phyloP scores from a whole-genome alignment of 768 basidiomycete species.

The Tephrocybe rancida region DNA sequence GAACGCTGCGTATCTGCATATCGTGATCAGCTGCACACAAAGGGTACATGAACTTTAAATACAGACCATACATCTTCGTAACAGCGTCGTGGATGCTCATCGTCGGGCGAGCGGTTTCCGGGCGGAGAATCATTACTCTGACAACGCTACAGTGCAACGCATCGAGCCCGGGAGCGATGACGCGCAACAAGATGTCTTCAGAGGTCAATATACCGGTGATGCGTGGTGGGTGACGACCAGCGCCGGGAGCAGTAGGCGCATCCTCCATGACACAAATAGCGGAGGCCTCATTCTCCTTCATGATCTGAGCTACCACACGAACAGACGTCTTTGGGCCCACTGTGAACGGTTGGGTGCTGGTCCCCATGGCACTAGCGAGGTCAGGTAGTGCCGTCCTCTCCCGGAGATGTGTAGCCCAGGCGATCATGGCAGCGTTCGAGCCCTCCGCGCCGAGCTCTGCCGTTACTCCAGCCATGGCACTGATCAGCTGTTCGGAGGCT shows the following conservation, averaged over 20 bases:
- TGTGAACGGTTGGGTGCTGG: not conserved
- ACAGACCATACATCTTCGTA: conserved; percentile 7
- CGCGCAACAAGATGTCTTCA: conserved; percentile 4
- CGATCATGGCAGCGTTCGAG: not conserved
- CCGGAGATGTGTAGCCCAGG: conserved; percentile 1
- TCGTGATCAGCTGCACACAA: not conserved
- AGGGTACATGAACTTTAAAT: not conserved
- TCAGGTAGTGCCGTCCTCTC: conserved; percentile 5
- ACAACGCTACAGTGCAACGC: not conserved
- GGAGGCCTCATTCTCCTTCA: conserved; percentile 3
- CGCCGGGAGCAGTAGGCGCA: not conserved
- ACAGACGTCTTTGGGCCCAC: not conserved
- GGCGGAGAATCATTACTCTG: conserved; percentile 1
- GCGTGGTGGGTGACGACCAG: not conserved
- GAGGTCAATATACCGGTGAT: not conserved
- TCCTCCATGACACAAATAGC: conserved; percentile 6
- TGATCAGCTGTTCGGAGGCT: not conserved
- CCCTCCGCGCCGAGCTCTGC: not conserved
- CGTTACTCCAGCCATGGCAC: too few relatives aligned
- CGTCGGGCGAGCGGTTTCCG: not conserved
- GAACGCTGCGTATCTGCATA: not conserved
- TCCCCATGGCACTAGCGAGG: not conserved
- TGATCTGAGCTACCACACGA: conserved; percentile 1
- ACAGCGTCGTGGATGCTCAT: not conserved
- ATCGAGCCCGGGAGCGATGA: not conserved